Base-by-base conservation (phyloP, 495 filamentous ascomycete genomes). In the Annulohypoxylon stygium region DNA sequence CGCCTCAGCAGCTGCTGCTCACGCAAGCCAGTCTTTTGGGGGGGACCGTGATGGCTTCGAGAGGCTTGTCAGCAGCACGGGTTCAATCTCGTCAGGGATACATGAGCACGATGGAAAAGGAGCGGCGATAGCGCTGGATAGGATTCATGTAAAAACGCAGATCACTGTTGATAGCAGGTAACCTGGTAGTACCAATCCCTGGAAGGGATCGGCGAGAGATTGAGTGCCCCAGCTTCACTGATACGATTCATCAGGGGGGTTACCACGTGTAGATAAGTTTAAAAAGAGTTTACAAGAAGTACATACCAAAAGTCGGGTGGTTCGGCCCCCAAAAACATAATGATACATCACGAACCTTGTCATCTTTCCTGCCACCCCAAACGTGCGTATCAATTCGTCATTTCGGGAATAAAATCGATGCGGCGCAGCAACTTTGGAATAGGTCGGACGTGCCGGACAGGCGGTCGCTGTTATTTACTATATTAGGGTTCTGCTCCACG, bases 61-160 rank as follows among this genome's bases (percentile, higher is more conserved):
- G 64, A 25, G 64, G 7, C 64, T 67, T 23, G 11, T 48, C 53
- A 67, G 53, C 53, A 67, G 53, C 64, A 18, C 14, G 3, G 37
- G 64, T 6, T 37, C 61, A 20, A 54, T 47, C n/a, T n/a, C 43
- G 4, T 43, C 39, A 14, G 39, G 39, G 14, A 43, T 43, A n/a
- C 14, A 43, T 11, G 39, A 43, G 11, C 43, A 20, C 43, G 43
- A 47, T 25, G 45, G 47, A 25, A 55, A 65, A 8, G 61, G 23
- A 11, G 18, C 30, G 39, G 61, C 18, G 9, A 54, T 65, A 41
- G 47, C 47, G 33, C 18, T 65, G 34, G 48, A 43, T 11, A 54
- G 48, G 48, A 65, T 65, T n/a, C 61, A 65, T 25, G 61, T 65
- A 14, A 48, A 25, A 12, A 65, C 61, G 48, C 47, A 65, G 11